phyloP scores from a whole-genome alignment of 768 basidiomycete species.

The Hericium erinaceus region DNA sequence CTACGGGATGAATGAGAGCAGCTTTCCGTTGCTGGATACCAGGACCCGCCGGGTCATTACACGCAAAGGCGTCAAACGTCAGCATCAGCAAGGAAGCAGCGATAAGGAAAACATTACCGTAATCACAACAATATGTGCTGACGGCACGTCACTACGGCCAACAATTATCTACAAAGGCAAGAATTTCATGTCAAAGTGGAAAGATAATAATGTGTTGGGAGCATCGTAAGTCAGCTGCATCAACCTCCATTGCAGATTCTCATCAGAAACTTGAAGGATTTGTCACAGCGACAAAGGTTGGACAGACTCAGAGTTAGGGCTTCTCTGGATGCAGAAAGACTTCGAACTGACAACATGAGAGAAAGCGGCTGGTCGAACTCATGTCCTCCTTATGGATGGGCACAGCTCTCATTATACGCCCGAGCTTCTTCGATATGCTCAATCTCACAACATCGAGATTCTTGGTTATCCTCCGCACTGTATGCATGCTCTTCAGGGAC shows the following conservation, averaged over 20 bases:
- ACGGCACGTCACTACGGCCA: conserved; percentile 29
- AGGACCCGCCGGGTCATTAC: conserved; percentile 24
- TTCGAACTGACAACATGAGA: conserved; percentile 31
- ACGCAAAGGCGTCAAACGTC: conserved; percentile 9
- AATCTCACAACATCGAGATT: conserved; percentile 27
- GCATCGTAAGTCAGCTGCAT: conserved; percentile 25
- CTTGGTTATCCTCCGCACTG: conserved; percentile 37
- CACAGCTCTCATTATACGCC: conserved; percentile 35
- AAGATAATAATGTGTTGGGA: conserved; percentile 29
- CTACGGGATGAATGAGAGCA: conserved; percentile 28
- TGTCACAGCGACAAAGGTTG: conserved; percentile 23
- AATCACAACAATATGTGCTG: conserved; percentile 33
- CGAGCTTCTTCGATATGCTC: conserved; percentile 30
- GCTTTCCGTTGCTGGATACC: conserved; percentile 21
- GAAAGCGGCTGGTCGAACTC: conserved; percentile 22
- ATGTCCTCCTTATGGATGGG: conserved; percentile 35
- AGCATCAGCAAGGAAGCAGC: conserved; percentile 27
- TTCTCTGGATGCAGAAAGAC: conserved; percentile 29
- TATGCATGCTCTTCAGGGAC: conserved; percentile 34
- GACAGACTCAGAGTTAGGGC: conserved; percentile 28
- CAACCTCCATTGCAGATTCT: too few relatives aligned
- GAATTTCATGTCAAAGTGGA: conserved; percentile 27
- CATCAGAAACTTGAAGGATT: conserved; percentile 7
- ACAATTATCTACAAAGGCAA: conserved; percentile 33
- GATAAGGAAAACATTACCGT: conserved; percentile 31